Base-by-base conservation (phyloP, 306 rosid genomes). In the Trifolium pratense region DNA sequence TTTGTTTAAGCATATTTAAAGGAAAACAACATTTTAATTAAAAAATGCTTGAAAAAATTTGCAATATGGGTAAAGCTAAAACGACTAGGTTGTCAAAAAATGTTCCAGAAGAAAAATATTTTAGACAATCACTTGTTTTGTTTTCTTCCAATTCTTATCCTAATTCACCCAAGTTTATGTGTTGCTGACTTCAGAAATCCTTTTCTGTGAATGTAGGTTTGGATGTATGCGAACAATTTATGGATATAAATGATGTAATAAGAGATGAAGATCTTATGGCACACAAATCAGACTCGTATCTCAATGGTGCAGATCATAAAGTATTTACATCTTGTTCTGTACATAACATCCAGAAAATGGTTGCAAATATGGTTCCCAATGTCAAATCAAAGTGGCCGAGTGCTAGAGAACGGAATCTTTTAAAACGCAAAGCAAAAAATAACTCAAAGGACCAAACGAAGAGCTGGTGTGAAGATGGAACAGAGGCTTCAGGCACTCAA, bases 231-330 rank as follows among this genome's bases (percentile, higher is more conserved):
- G 98, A 93, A 84, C 94, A 86, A 81, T 94, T 94, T 85, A 91
- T 94, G 95, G 99, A 94, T 83, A 92, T 94, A 60, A 89, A 84
- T 84, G 99, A 91, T 82, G 94, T 94, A 84, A 94, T 94, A 74
- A 85, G 91, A 84, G 99, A 94, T 73, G 99, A 94, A 73, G 99
- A 94, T 86, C 95, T 94, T 74, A 81, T 94, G 68, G 79, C 88
- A 43, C 88, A 86, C 71, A 89, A 61, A 79, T 81, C 83, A 60
- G 85, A 81, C 74, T 78, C 87, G 1, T 81, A 81, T 85, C 86
- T 87, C 37, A 86, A 88, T 61, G 97, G 91, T 52, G 76, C 84
- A 63, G 89, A 82, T 80, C 87, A 76, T 68, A 90, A 89, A 84
- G 87, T 84, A 81, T 91, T 85, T 77, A 75, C 91, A 64, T 83